phyloP scores from a whole-genome alignment of 2,329 filamentous ascomycete genomes.

The Cucurbitaria berberidis region DNA sequence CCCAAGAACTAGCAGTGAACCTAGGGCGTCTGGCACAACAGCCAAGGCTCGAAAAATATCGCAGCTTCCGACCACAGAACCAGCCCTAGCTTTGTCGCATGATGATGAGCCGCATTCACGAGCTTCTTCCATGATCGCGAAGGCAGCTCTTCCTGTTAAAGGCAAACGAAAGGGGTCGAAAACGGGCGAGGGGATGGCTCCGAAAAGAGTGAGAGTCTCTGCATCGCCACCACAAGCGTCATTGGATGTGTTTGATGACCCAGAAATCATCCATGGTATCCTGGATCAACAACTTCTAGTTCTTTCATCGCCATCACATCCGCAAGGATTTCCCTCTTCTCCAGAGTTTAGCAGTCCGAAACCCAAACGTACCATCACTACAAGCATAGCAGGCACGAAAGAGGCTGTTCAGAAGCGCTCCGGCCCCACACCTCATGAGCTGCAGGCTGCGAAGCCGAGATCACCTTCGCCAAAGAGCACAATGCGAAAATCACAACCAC shows the following conservation, averaged over 20 bases:
- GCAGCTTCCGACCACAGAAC: slow-evolving; percentile 7
- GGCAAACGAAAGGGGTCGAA: slow-evolving; percentile 11
- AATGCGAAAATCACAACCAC: neutral
- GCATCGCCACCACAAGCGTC: slow-evolving; percentile 12
- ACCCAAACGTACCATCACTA: slow-evolving; percentile 4
- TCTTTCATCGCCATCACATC: slow-evolving; percentile 13
- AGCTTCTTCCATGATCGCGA: neutral
- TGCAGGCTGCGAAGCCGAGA: neutral
- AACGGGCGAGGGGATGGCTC: neutral
- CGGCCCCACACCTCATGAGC: neutral
- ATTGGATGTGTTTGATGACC: slow-evolving; percentile 28
- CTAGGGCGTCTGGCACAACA: neutral
- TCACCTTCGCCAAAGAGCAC: neutral
- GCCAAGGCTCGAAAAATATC: slow-evolving; percentile 2
- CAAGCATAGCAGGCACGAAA: slow-evolving; percentile 1
- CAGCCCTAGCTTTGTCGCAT: slow-evolving; percentile 6
- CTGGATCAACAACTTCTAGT: slow-evolving; percentile 39
- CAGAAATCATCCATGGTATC: slow-evolving; percentile 33
- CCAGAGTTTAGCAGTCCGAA: slow-evolving; percentile 1
- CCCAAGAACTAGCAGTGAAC: slow-evolving; percentile 6
- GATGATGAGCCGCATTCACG: neutral
- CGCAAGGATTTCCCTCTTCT: slow-evolving; percentile 6
- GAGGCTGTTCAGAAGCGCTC: neutral
- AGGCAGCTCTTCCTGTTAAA: neutral
- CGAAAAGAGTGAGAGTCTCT: slow-evolving; percentile 8